These are phyloP conservation scores for Didymella segeticola DNA, from an alignment of 2,329 filamentous ascomycete genomes.

Conservation along the genomic window DNA sequence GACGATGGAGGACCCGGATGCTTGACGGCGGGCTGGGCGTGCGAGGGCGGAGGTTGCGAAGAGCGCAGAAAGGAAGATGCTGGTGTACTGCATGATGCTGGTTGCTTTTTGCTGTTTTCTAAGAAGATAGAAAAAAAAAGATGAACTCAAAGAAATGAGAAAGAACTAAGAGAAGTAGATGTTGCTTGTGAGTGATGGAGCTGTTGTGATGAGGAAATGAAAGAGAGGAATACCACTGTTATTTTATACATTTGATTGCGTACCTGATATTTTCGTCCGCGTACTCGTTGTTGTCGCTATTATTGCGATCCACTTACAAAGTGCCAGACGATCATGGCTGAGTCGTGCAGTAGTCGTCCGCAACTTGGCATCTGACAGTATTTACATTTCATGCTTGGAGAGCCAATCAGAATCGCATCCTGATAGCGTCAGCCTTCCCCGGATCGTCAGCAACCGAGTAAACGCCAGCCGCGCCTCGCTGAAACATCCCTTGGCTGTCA, in stretches of 20 bases:
- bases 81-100: slow-evolving; percentile 23
- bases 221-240: background rate
- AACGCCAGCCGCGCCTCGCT: background rate
- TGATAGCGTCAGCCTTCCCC: slow-evolving; percentile 1
- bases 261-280: background rate
- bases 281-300: background rate
- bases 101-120: background rate
- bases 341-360: slow-evolving; percentile 1
- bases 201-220: slow-evolving; percentile 1
- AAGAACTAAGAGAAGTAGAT: background rate
- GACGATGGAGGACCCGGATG: slow-evolving; percentile 4
- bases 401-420: background rate
- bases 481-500: slow-evolving; percentile 4
- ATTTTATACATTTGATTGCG: background rate
- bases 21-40: slow-evolving; percentile 7
- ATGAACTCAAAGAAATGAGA: background rate
- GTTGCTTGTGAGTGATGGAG: background rate
- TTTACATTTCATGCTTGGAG: background rate
- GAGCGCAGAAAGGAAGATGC: slow-evolving; percentile 17
- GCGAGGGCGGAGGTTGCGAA: slow-evolving; percentile 17
- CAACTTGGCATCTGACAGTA: slow-evolving; percentile 8
- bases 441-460: slow-evolving; percentile 14
- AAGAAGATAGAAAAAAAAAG: background rate
- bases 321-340: background rate
- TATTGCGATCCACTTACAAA: background rate